phyloP scores from a whole-genome alignment of 352 stramenopile species.

The Phytophthora vignae region DNA sequence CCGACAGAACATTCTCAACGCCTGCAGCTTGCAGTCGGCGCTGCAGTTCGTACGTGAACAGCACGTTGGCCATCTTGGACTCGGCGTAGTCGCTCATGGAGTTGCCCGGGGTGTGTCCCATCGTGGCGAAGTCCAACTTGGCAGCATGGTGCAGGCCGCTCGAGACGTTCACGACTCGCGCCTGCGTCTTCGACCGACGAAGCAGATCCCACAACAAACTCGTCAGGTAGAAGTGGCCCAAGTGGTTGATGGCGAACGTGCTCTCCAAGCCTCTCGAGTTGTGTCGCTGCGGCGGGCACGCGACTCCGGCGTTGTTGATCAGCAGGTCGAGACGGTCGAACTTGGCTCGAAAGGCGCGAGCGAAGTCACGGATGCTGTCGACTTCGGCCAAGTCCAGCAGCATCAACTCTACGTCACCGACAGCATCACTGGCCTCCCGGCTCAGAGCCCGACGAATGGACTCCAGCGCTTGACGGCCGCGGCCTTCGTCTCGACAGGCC shows the following conservation, averaged over 20 bases:
- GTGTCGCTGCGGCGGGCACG: conserved; percentile 25
- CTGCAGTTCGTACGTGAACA: conserved; percentile 64
- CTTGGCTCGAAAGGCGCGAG: conserved; percentile 38
- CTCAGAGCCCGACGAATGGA: conserved; percentile 32
- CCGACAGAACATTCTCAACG: conserved; percentile 42
- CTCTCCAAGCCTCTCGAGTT: conserved; percentile 42
- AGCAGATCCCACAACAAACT: conserved; percentile 49
- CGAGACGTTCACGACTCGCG: conserved; percentile 54
- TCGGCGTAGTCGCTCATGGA: conserved; percentile 43
- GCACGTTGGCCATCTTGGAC: conserved; percentile 58
- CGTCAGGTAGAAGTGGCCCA: conserved; percentile 66
- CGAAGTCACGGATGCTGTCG: conserved; percentile 57
- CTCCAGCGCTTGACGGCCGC: conserved; percentile 33
- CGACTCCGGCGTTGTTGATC: conserved; percentile 75
- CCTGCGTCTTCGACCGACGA: conserved; percentile 14
- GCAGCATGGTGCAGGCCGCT: conserved; percentile 47
- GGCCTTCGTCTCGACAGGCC: conserved; percentile 62
- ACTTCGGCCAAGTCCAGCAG: conserved; percentile 60
- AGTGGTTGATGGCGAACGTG: conserved; percentile 59
- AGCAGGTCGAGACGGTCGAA: conserved; percentile 62
- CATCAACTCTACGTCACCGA: conserved; percentile 47
- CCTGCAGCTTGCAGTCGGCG: conserved; percentile 36
- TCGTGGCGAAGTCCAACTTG: conserved; percentile 39
- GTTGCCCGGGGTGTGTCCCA: conserved; percentile 34
- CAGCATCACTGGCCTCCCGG: conserved; percentile 2